phyloP scores from a whole-genome alignment of 257 asterid genomes.

The Solanum appendiculatum region DNA sequence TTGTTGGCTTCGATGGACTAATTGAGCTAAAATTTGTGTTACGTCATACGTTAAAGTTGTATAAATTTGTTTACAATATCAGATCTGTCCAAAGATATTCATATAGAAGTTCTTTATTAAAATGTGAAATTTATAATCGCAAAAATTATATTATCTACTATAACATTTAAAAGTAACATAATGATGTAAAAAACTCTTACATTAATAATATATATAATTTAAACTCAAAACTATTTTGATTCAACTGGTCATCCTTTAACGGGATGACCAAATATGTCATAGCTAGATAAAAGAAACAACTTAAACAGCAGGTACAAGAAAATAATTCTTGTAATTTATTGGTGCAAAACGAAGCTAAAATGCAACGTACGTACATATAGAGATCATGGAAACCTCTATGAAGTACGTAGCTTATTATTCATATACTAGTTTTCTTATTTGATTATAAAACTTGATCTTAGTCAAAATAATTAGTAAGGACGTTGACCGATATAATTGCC shows the following conservation, averaged over 20 bases:
- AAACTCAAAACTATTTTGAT: too few relatives aligned
- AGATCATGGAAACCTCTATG: not conserved
- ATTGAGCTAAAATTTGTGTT: too few relatives aligned
- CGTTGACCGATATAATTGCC: slow-evolving; percentile 14
- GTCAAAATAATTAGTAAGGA: not conserved
- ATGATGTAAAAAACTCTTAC: too few relatives aligned
- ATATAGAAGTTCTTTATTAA: too few relatives aligned
- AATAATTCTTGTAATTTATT: not conserved
- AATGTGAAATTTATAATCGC: too few relatives aligned
- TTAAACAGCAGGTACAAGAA: not conserved
- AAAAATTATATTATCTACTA: too few relatives aligned
- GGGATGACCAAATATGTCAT: not conserved
- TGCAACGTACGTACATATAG: not conserved
- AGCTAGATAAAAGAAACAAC: not conserved
- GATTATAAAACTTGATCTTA: not conserved
- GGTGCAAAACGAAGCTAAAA: not conserved
- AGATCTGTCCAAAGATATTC: too few relatives aligned
- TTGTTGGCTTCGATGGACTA: too few relatives aligned
- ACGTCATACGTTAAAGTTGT: too few relatives aligned
- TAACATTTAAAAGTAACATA: too few relatives aligned
- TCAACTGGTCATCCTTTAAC: not conserved
- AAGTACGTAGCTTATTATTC: not conserved
- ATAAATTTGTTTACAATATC: rapidly evolving
- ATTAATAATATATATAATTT: too few relatives aligned
- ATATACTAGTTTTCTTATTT: not conserved